Conservation (phyloP, 331 rosid species). For the Quercus lobata region DNA sequence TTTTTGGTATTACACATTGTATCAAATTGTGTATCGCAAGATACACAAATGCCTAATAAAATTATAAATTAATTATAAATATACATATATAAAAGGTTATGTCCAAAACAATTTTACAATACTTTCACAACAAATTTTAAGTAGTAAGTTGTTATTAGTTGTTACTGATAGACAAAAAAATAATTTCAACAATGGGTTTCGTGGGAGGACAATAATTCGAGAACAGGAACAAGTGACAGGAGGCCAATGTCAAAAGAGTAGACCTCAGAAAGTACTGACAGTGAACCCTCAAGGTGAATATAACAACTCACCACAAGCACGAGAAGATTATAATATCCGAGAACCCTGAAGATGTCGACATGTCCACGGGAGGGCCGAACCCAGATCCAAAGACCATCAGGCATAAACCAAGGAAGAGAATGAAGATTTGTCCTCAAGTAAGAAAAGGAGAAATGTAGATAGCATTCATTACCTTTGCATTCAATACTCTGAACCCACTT, state of each 20-base stretch:
- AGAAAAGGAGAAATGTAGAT: too few relatives aligned
- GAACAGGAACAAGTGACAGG: too few relatives aligned
- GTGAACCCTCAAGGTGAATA: fast-evolving
- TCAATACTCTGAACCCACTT: too few relatives aligned
- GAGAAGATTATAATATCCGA: fast-evolving
- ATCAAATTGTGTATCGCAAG: fast-evolving
- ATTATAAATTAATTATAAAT: too few relatives aligned
- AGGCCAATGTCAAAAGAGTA: fast-evolving
- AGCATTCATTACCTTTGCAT: fast-evolving
- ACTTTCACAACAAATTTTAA: too few relatives aligned
- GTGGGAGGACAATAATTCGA: fast-evolving
- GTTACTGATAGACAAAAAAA: fast-evolving
- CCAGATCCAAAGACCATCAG: too few relatives aligned
- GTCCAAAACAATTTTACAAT: too few relatives aligned
- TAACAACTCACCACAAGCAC: too few relatives aligned
- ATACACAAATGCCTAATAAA: fast-evolving
- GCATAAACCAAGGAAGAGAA: too few relatives aligned
- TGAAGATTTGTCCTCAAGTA: fast-evolving
- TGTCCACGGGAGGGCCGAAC: fast-evolving
- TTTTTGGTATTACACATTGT: fast-evolving
- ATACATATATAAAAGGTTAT: too few relatives aligned
- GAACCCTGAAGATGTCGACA: fast-evolving
- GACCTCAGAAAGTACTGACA: too few relatives aligned
- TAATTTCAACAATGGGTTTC: fast-evolving
- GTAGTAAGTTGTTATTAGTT: fast-evolving